Conservation (phyloP, 2,329 filamentous ascomycete species). For the Aspergillus nomiae region DNA sequence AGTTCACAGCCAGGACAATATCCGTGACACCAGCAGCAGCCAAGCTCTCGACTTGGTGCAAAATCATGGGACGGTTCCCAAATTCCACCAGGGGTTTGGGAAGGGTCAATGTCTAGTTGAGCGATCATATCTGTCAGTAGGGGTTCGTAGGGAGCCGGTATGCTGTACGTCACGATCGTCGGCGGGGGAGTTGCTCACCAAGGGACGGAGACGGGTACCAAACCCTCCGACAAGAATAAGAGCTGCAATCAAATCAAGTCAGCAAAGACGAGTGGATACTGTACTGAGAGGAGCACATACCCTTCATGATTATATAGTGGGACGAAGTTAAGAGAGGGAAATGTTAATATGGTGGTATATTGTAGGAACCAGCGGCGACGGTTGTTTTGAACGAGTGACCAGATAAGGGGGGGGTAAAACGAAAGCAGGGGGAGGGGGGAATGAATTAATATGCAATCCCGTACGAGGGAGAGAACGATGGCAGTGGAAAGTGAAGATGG, state of each 20-base stretch:
- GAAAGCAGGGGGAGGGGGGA: conserved; percentile 1
- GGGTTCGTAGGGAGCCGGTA: not conserved
- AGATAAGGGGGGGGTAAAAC: conserved; percentile 3
- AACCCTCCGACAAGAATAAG: conserved; percentile 99
- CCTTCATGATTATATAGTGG: conserved; percentile 44
- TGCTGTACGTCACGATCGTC: conserved; percentile 17
- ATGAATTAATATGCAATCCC: not conserved
- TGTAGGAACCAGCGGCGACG: not conserved
- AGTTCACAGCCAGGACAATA: conserved; percentile 98
- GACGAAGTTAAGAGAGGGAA: not conserved
- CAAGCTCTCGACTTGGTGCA: conserved; percentile 94
- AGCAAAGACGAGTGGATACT: conserved; percentile 13
- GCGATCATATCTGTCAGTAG: conserved; percentile 17
- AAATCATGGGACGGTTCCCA: conserved; percentile 98
- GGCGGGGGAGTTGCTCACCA: conserved; percentile 61
- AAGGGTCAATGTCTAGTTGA: conserved; percentile 80
- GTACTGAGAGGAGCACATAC: conserved; percentile 32
- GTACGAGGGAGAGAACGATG: conserved; percentile 3
- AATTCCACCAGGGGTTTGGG: conserved; percentile 98
- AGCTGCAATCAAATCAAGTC: conserved; percentile 55
- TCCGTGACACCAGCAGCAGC: conserved; percentile 93
- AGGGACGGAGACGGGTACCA: conserved; percentile 93
- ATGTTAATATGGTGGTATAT: not conserved
- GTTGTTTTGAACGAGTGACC: conserved; percentile 3
- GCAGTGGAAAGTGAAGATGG: not conserved